phyloP scores from a whole-genome alignment of 257 asterid genomes.

The Nicotiana benthamiana region DNA sequence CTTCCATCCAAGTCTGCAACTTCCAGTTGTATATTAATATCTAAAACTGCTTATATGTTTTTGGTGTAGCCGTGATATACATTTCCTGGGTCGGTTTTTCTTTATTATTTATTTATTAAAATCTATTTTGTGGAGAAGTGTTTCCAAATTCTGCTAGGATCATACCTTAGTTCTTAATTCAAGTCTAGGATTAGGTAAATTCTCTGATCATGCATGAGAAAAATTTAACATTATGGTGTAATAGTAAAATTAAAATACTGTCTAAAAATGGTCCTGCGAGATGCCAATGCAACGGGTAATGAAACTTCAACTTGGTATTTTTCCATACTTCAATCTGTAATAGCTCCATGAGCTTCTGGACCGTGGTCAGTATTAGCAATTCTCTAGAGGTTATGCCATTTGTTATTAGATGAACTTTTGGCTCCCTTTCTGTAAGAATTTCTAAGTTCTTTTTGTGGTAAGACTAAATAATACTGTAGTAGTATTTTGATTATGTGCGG shows the following conservation, averaged over 20 bases:
- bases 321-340: neutral
- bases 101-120: neutral
- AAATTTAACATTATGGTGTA: neutral
- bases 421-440: neutral
- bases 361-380: neutral
- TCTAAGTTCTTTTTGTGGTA: neutral
- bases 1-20: neutral
- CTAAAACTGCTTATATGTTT: neutral
- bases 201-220: neutral
- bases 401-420: neutral
- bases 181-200: neutral
- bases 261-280: neutral
- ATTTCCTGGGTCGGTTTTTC: neutral
- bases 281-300: too few species aligned
- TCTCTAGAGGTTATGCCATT: neutral
- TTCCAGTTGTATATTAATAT: too few species aligned
- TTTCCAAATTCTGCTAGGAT: neutral
- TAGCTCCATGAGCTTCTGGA: neutral
- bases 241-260: neutral
- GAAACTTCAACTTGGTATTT: neutral
- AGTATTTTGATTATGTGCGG: neutral
- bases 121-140: neutral
- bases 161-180: neutral
- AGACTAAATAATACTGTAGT: neutral
- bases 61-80: neutral